Conservation (phyloP, 306 rosid genomes). For the Vigna angularis region DNA sequence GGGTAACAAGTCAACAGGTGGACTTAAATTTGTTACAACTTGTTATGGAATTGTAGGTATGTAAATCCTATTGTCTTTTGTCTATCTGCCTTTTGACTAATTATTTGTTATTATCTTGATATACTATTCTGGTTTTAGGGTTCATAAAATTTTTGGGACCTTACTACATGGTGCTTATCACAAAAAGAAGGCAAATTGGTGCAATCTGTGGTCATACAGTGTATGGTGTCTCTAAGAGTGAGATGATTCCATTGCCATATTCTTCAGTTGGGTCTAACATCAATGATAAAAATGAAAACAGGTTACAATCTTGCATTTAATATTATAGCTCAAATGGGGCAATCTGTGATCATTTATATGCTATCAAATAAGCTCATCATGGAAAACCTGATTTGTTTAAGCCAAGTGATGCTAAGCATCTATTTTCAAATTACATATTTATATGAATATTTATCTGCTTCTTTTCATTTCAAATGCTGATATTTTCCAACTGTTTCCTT, state of each 20-base stretch:
- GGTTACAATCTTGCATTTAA: conserved; percentile 72
- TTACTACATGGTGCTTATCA: conserved; percentile 91
- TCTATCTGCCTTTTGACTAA: conserved; percentile 28
- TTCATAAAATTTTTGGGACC: conserved; percentile 95
- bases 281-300: conserved; percentile 82
- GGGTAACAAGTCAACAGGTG: conserved; percentile 92
- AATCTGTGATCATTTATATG: neutral
- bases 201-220: conserved; percentile 85
- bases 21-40: conserved; percentile 85
- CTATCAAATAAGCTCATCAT: conserved; percentile 48
- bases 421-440: conserved; percentile 13
- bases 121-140: conserved; percentile 60
- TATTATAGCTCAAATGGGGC: neutral
- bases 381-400: conserved; percentile 50
- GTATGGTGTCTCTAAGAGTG: conserved; percentile 84
- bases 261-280: conserved; percentile 71
- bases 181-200: conserved; percentile 94
- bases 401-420: conserved; percentile 10
- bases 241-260: conserved; percentile 90
- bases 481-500: conserved; percentile 16
- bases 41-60: conserved; percentile 97
- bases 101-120: conserved; percentile 35
- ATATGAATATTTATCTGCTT: neutral
- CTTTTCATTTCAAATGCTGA: conserved; percentile 28
- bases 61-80: conserved; percentile 36